phyloP scores from a whole-genome alignment of 352 stramenopile species.

The Pythium biforme region DNA sequence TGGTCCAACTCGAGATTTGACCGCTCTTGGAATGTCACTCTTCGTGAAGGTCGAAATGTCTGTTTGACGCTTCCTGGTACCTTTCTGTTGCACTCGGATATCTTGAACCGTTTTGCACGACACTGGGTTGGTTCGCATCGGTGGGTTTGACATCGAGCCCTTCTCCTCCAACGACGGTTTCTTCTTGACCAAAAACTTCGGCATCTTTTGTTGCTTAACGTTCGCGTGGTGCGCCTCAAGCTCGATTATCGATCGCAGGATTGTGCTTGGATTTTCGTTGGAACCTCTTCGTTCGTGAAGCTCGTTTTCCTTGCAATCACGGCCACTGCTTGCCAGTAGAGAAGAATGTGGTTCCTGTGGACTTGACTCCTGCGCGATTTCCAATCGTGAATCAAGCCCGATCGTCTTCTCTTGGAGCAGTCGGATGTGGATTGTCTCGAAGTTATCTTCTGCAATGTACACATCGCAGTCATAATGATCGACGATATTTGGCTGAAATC shows the following conservation, averaged over 20 bases:
- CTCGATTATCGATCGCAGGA: conserved; percentile 21
- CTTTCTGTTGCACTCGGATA: background rate
- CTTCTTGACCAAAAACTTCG: conserved; percentile 20
- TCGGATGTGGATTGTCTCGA: conserved; percentile 21
- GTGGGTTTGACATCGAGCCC: background rate
- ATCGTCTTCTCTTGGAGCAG: conserved; percentile 28
- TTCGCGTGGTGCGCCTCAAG: conserved; percentile 15
- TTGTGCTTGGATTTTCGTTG: conserved; percentile 7
- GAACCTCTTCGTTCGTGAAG: background rate
- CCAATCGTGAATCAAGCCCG: conserved; percentile 29
- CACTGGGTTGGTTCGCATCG: background rate
- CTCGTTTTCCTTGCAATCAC: background rate
- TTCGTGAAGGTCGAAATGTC: background rate
- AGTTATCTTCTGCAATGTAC: conserved; percentile 1
- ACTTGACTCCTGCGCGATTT: conserved; percentile 15
- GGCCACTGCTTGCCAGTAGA: background rate
- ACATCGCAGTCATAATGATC: conserved; percentile 2
- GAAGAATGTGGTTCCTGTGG: background rate
- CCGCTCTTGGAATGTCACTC: background rate
- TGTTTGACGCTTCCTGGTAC: background rate
- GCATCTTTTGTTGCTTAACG: conserved; percentile 22
- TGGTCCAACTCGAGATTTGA: background rate
- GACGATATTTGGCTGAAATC: conserved; percentile 9
- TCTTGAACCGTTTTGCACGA: background rate
- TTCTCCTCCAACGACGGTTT: background rate